Percentiles rank a stretch among this genome's conserved stretches.
These are phyloP conservation scores for Alternaria ventricosa DNA, from an alignment of 2,329 filamentous ascomycete species.

Conservation along the genomic window DNA sequence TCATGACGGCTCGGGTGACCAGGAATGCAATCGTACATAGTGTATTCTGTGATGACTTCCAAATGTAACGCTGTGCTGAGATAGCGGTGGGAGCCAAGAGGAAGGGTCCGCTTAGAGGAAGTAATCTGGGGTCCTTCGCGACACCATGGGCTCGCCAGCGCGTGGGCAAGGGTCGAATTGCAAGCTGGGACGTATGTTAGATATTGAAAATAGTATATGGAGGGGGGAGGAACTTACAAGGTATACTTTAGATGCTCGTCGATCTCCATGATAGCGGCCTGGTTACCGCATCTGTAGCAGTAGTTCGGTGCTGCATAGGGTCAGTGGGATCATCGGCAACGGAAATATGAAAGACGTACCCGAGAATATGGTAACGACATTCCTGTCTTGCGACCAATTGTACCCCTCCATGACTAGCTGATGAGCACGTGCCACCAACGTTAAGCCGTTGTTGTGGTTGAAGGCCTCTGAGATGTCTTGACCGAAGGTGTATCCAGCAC, in stretches of 20 bases:
- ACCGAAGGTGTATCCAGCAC: slow-evolving; percentile 93
- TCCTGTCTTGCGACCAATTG: slow-evolving; percentile 98
- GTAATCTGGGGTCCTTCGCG: slow-evolving; percentile 92
- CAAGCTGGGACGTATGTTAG: slow-evolving; percentile 67
- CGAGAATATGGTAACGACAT: slow-evolving; percentile 98
- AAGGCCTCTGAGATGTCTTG: slow-evolving; percentile 99
- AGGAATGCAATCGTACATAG: slow-evolving; percentile 15
- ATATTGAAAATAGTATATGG: not conserved
- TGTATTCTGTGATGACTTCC: slow-evolving; percentile 12
- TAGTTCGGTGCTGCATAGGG: slow-evolving; percentile 65
- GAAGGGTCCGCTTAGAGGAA: slow-evolving; percentile 71
- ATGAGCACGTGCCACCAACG: slow-evolving; percentile 92
- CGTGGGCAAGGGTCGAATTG: slow-evolving; percentile 99
- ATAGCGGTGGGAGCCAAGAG: slow-evolving; percentile 28
- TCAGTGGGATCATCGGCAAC: slow-evolving; percentile 30
- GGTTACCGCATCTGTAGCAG: slow-evolving; percentile 98
- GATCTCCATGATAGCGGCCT: slow-evolving; percentile 99
- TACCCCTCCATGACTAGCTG: slow-evolving; percentile 99
- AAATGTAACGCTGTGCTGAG: slow-evolving; percentile 15
- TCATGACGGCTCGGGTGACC: slow-evolving; percentile 3
- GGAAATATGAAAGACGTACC: slow-evolving; percentile 46
- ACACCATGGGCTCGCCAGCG: slow-evolving; percentile 98
- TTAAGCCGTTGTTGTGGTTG: slow-evolving; percentile 98
- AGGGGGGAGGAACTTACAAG: slow-evolving; percentile 73
- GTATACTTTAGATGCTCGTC: slow-evolving; percentile 99